Conservation (phyloP, 2,329 filamentous ascomycete genomes). For the Polychaeton citri region DNA sequence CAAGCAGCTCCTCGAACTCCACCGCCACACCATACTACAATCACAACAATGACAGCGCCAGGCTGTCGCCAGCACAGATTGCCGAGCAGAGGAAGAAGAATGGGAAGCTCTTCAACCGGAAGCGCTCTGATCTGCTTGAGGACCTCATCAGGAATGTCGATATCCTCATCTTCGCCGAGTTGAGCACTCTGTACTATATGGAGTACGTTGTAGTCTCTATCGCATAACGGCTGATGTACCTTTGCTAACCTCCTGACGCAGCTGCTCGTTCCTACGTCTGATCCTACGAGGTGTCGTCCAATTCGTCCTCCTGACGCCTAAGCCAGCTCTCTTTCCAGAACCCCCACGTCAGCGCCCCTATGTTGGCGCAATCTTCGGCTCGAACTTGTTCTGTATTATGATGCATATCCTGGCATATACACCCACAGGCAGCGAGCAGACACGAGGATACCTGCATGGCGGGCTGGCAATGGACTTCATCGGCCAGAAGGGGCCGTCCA, state of each 20-base stretch:
- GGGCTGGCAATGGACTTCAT: conserved; percentile 53
- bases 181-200: conserved; percentile 49
- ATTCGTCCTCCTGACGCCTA: conserved; percentile 45
- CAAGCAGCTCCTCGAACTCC: conserved; percentile 19
- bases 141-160: conserved; percentile 45
- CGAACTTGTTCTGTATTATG: conserved; percentile 43
- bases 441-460: conserved; percentile 45
- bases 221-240: too few relatives aligned
- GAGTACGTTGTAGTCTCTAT: conserved; percentile 39
- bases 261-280: conserved; percentile 47
- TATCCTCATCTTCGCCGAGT: conserved; percentile 46
- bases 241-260: too few relatives aligned
- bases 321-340: conserved; percentile 38
- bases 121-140: conserved; percentile 37
- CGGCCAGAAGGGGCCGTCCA: conserved; percentile 44
- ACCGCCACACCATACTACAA: conserved; percentile 10
- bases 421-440: conserved; percentile 33
- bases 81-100: conserved; percentile 17
- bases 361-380: conserved; percentile 39
- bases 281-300: conserved; percentile 42
- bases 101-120: conserved; percentile 23
- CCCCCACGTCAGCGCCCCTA: conserved; percentile 39
- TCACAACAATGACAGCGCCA: conserved; percentile 3
- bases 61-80: conserved; percentile 9
- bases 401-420: conserved; percentile 33